phyloP scores from a whole-genome alignment of 2,329 filamentous ascomycete genomes.

The Colletotrichum truncatum region DNA sequence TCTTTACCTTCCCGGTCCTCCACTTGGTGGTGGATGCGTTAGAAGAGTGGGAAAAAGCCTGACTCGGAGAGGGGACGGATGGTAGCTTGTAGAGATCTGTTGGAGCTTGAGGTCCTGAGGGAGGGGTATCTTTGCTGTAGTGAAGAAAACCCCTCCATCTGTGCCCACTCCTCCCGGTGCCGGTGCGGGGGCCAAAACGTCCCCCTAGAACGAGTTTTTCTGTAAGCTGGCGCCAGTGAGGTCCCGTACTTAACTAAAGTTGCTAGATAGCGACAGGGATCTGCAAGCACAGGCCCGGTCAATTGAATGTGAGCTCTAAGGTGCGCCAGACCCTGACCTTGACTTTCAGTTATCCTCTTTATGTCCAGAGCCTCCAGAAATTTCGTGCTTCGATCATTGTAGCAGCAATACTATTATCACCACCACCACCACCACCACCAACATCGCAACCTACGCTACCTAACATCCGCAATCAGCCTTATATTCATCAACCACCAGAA shows the following conservation, averaged over 20 bases:
- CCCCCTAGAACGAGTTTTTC: too few species aligned
- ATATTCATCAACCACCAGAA: background rate
- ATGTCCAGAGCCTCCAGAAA: background rate
- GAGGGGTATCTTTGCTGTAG: background rate
- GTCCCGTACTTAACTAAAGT: background rate
- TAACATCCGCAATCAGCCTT: background rate
- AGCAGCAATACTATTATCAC: background rate
- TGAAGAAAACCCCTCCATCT: slow-evolving; percentile 5
- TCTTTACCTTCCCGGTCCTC: background rate
- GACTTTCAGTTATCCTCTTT: background rate
- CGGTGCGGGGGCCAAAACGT: background rate
- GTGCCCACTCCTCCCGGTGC: slow-evolving; percentile 6
- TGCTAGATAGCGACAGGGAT: background rate
- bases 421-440: background rate
- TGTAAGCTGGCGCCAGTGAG: too few species aligned
- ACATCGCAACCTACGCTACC: too few species aligned
- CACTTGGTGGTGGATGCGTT: slow-evolving; percentile 19
- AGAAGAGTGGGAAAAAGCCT: background rate
- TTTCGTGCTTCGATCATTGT: background rate
- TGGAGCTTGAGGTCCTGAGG: background rate
- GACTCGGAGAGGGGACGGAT: background rate
- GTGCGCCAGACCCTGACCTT: too few species aligned
- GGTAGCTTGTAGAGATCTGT: background rate
- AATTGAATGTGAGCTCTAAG: background rate
- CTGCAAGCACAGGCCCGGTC: background rate